Percentiles rank a stretch among this genome's conserved stretches.
Conservation (phyloP, 1,284 basidiomycete genomes). For the Ustilago vetiveriae region DNA sequence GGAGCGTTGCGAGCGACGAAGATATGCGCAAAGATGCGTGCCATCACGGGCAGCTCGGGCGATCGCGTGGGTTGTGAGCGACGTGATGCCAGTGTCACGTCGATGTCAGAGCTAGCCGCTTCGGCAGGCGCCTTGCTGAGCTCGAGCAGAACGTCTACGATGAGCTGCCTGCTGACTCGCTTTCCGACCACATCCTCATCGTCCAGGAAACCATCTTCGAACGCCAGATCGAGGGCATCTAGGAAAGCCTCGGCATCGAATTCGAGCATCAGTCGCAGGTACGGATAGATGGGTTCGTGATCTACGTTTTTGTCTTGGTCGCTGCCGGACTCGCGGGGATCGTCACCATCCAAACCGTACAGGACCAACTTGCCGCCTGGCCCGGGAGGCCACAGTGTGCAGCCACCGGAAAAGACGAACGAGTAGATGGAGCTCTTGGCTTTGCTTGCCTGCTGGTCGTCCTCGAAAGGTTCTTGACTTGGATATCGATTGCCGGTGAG, state of each 20-base stretch:
- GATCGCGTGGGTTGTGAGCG: not conserved
- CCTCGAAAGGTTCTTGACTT: constrained; percentile 76
- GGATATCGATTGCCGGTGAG: constrained; percentile 90
- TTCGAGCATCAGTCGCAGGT: constrained; percentile 81
- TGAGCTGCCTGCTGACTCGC: constrained; percentile 77
- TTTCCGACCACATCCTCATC: constrained; percentile 71
- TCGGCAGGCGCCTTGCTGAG: constrained; percentile 70
- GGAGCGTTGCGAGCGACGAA: constrained; percentile 96
- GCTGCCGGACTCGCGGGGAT: constrained; percentile 69
- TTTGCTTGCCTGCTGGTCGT: constrained; percentile 68
- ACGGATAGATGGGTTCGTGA: constrained; percentile 75
- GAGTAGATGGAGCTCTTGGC: constrained; percentile 71
- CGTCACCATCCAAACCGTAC: constrained; percentile 68
- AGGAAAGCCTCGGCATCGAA: constrained; percentile 96
- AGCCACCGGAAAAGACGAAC: constrained; percentile 85
- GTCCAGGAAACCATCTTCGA: constrained; percentile 91
- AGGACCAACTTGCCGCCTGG: constrained; percentile 78
- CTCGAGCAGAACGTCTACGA: constrained; percentile 86
- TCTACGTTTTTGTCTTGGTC: constrained; percentile 75
- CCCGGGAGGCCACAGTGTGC: constrained; percentile 79
- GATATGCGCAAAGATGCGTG: constrained; percentile 82
- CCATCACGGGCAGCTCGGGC: constrained; percentile 23
- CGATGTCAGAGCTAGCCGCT: constrained; percentile 2
- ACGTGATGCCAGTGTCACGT: not conserved
- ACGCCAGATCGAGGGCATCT: constrained; percentile 90